Evolutionary conservation across 345 rosid genomes (phyloP).

Genomic region (Physaria fendleri): DNA sequence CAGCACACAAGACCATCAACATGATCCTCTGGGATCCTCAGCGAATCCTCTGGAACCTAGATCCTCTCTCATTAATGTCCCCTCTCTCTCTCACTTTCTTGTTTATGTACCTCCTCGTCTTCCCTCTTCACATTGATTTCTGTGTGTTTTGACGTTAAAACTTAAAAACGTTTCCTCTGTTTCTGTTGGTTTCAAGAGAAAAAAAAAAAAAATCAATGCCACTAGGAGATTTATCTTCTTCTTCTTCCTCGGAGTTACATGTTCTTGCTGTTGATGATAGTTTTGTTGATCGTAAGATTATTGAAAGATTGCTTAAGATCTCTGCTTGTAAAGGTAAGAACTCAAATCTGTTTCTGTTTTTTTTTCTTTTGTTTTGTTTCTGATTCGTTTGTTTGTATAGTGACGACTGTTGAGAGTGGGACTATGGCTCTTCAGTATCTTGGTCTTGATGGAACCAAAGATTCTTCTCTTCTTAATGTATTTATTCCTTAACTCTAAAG

Average conservation of each 20-base stretch:
- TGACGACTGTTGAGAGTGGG: conserved; percentile 75
- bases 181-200: background rate
- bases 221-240: conserved; percentile 23
- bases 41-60: no score
- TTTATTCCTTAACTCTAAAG: no score
- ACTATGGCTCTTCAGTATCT: conserved; percentile 65
- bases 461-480: conserved; percentile 47
- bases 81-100: background rate
- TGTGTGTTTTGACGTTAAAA: background rate
- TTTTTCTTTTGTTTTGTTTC: conserved; percentile 1
- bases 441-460: conserved; percentile 56
- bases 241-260: conserved; percentile 54
- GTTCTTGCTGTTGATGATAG: conserved; percentile 96
- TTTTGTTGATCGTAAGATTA: conserved; percentile 63
- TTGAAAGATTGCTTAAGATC: conserved; percentile 67
- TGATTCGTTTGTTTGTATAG: conserved; percentile 30
- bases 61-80: background rate
- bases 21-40: no score
- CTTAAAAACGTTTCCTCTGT: conserved; percentile 1
- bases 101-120: conserved; percentile 18
- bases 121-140: background rate
- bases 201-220: conserved; percentile 12
- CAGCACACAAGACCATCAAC: conserved; percentile 9
- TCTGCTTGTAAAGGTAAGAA: conserved; percentile 72
- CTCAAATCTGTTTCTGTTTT: background rate